phyloP scores from a whole-genome alignment of 2,329 filamentous ascomycete genomes.

The Fusarium sp. region DNA sequence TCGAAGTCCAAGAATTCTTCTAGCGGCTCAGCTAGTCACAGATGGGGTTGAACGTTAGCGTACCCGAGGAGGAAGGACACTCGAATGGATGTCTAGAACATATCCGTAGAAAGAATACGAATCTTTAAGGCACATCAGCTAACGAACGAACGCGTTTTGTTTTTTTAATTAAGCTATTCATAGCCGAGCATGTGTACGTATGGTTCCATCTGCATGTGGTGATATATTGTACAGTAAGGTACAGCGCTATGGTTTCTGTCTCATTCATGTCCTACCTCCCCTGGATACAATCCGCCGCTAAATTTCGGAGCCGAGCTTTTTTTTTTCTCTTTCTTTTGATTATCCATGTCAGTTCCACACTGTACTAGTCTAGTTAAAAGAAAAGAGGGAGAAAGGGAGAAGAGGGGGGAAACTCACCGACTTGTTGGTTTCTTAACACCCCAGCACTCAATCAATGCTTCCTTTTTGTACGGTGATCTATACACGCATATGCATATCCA shows the following conservation, averaged over 20 bases:
- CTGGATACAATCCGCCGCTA: neutral
- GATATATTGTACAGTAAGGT: neutral
- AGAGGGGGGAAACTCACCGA: constrained; percentile 18
- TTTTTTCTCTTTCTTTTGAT: neutral
- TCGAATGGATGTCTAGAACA: neutral
- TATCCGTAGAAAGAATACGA: neutral
- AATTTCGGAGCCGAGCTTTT: constrained; percentile 13
- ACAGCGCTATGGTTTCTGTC: neutral
- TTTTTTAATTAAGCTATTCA: neutral
- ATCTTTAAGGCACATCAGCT: neutral
- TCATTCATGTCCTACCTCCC: neutral
- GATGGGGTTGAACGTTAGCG: constrained; percentile 1
- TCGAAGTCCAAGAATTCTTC: constrained; percentile 17
- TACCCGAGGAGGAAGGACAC: neutral
- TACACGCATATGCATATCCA: neutral
- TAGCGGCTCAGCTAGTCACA: constrained; percentile 11
- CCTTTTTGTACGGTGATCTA: neutral
- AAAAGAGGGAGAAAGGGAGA: neutral
- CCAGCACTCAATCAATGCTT: neutral
- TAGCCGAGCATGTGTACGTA: neutral
- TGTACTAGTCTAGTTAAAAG: neutral
- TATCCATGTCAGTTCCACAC: neutral
- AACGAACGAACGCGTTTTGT: neutral
- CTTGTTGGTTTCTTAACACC: constrained; percentile 12
- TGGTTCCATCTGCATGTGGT: neutral